A percentile compares a stretch with the other conserved stretches of the same genome.
phyloP scores from a whole-genome alignment of 106 monocot species.

The Allium sativum region DNA sequence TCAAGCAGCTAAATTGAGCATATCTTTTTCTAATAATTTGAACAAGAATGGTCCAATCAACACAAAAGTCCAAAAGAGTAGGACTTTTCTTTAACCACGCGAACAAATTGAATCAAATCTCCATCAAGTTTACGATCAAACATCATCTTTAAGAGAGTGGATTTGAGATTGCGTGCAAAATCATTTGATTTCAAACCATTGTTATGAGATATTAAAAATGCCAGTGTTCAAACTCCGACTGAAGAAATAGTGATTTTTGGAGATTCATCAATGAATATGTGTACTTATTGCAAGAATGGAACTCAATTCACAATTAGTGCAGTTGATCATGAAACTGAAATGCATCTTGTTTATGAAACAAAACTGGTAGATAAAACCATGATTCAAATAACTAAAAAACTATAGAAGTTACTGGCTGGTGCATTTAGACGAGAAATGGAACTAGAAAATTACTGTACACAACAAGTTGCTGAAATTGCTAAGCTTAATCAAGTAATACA shows the following conservation, averaged over 20 bases:
- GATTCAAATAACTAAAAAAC: conserved; percentile 56
- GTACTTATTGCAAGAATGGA: conserved; percentile 44
- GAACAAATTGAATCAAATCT: conserved; percentile 69
- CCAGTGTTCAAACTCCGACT: conserved; percentile 59
- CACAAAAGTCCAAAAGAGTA: conserved; percentile 10
- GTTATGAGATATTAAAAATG: conserved; percentile 24
- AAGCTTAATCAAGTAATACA: no score
- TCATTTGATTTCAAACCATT: conserved; percentile 31
- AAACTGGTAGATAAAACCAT: conserved; percentile 29
- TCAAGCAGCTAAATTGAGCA: conserved; percentile 16
- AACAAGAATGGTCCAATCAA: conserved; percentile 10
- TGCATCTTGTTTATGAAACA: conserved; percentile 45
- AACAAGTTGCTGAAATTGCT: no score
- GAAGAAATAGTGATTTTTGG: conserved; percentile 23
- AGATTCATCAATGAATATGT: conserved; percentile 35
- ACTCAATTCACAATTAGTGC: conserved; percentile 15
- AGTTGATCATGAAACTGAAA: conserved; percentile 18
- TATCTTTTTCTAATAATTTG: conserved; percentile 19
- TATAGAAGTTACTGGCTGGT: no score
- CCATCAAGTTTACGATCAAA: conserved; percentile 50
- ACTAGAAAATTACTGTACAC: no score
- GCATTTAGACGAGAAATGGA: no score
- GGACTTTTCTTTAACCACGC: conserved; percentile 24
- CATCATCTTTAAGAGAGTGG: conserved; percentile 33
- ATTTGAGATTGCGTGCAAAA: conserved; percentile 47